Conservation (phyloP, 2,329 filamentous ascomycete genomes). For the Byssochlamys sp. region DNA sequence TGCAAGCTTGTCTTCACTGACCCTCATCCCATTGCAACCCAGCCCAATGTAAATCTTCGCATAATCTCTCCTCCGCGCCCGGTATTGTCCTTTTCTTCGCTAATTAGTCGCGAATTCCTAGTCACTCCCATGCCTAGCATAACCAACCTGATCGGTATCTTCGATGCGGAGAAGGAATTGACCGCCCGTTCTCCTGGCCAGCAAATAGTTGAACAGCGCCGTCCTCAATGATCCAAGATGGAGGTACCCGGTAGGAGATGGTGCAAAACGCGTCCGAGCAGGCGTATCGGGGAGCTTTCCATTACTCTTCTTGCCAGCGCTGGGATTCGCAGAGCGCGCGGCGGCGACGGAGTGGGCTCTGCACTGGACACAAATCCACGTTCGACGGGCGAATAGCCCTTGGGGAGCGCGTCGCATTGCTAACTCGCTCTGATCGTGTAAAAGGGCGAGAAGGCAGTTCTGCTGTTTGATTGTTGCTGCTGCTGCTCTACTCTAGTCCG, state of each 20-base stretch:
- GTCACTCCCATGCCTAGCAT: background rate
- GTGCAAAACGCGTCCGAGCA: slow-evolving; percentile 77
- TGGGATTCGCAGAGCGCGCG: slow-evolving; percentile 12
- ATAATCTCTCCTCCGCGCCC: slow-evolving; percentile 68
- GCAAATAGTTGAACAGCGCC: slow-evolving; percentile 86
- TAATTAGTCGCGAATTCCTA: slow-evolving; percentile 18
- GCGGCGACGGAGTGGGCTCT: slow-evolving; percentile 23
- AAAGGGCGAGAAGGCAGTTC: background rate
- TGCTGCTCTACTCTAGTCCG: background rate
- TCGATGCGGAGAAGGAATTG: slow-evolving; percentile 87
- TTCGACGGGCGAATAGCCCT: slow-evolving; percentile 18
- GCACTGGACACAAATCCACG: slow-evolving; percentile 30
- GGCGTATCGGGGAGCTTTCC: slow-evolving; percentile 43
- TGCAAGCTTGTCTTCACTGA: slow-evolving; percentile 19
- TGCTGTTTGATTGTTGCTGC: background rate
- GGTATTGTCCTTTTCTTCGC: slow-evolving; percentile 66
- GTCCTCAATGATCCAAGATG: slow-evolving; percentile 87
- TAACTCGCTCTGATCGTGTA: background rate
- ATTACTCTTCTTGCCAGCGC: slow-evolving; percentile 20
- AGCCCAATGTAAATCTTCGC: slow-evolving; percentile 76
- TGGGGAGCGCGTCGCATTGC: slow-evolving; percentile 21
- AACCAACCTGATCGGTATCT: slow-evolving; percentile 77
- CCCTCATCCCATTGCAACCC: slow-evolving; percentile 90
- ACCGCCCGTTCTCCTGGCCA: slow-evolving; percentile 78
- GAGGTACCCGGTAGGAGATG: slow-evolving; percentile 86